Evolutionary conservation across 768 basidiomycete genomes (phyloP).

Genomic region (Russula ochroleuca): DNA sequence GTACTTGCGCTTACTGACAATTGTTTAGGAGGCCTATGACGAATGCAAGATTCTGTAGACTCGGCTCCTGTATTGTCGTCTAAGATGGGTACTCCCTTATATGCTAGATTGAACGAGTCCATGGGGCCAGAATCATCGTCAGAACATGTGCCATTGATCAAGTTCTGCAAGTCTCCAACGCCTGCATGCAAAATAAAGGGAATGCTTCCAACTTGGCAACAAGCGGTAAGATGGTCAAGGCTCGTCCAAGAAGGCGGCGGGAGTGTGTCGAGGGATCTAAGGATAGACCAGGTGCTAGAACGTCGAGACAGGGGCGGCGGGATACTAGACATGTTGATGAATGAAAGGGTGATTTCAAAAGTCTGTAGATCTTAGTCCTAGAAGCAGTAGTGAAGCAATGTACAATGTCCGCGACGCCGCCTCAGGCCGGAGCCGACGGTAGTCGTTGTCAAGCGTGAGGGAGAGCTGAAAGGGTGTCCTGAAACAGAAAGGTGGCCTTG

Average conservation of each 20-base stretch:
- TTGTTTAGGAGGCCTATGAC: neutral
- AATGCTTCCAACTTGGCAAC: conserved; percentile 23
- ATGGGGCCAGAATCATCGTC: neutral
- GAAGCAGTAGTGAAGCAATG: no score
- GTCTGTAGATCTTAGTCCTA: neutral
- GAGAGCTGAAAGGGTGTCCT: neutral
- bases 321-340: conserved; percentile 13
- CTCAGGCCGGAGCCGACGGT: neutral
- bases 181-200: conserved; percentile 24
- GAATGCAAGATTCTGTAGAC: neutral
- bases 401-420: neutral
- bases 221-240: conserved; percentile 14
- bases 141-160: neutral
- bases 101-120: neutral
- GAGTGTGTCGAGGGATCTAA: conserved; percentile 21
- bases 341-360: neutral
- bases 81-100: neutral
- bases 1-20: neutral
- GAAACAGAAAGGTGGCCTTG: neutral
- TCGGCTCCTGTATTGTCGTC: neutral
- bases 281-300: conserved; percentile 22
- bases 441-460: no score
- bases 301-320: conserved; percentile 7
- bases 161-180: conserved; percentile 1
- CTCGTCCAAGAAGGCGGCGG: conserved; percentile 24